Percentiles rank a stretch among this genome's conserved stretches.
Evolutionary conservation across 1,284 basidiomycete species (phyloP).

Genomic region (Pseudozyma hubeiensis): DNA sequence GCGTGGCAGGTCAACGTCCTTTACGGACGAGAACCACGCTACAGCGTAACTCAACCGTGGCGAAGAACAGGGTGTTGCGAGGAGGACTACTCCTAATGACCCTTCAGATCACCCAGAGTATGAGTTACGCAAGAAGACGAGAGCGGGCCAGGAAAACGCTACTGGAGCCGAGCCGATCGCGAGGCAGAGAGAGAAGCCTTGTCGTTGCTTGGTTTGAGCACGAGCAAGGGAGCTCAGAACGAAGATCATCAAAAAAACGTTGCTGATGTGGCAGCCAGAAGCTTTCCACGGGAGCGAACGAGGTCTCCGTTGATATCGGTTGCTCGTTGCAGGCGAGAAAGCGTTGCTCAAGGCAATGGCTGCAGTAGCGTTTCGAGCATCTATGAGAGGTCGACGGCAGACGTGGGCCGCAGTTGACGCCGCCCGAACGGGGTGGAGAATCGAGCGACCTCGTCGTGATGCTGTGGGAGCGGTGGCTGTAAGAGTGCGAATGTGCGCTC

Average conservation of each 20-base stretch:
- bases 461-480: constrained; percentile 15
- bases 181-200: constrained; percentile 3
- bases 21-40: constrained; percentile 4
- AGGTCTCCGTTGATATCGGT: too few relatives aligned
- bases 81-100: background rate
- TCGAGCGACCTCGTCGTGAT: constrained; percentile 6
- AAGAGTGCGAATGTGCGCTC: constrained; percentile 13
- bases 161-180: constrained; percentile 6
- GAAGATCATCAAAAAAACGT: background rate
- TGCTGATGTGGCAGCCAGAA: background rate
- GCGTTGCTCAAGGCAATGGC: constrained; percentile 18
- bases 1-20: too few relatives aligned
- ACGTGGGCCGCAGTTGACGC: background rate
- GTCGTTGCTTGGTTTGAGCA: too few relatives aligned
- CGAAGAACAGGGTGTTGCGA: too few relatives aligned
- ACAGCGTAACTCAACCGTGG: constrained; percentile 2
- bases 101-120: background rate
- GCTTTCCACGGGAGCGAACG: too few relatives aligned
- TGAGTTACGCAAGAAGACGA: constrained; percentile 5
- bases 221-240: too few relatives aligned
- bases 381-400: constrained; percentile 3
- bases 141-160: constrained; percentile 30
- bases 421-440: background rate
- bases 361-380: constrained; percentile 16
- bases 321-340: background rate